These are phyloP conservation scores for Macadamia integrifolia DNA, from an alignment of 164 flowering plant genomes.

Conservation along the genomic window DNA sequence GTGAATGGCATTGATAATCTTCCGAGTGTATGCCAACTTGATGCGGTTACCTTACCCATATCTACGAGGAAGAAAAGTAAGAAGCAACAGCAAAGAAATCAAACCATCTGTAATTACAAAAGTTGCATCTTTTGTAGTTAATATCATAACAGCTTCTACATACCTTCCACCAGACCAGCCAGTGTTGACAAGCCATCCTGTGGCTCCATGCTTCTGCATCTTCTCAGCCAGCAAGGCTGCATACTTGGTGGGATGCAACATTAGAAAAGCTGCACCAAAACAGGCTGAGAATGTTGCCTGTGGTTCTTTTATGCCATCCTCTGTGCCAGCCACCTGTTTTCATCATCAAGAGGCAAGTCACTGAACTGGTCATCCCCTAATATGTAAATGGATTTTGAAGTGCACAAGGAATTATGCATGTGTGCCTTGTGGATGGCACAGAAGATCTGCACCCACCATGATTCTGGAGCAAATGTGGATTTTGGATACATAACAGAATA, in stretches of 20 bases:
- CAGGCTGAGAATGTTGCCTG: constrained; percentile 77
- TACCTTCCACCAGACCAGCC: constrained; percentile 94
- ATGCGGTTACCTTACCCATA: constrained; percentile 73
- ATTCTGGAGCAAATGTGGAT: too few species aligned
- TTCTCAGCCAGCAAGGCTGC: constrained; percentile 81
- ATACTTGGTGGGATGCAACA: constrained; percentile 78
- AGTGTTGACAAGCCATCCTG: constrained; percentile 86
- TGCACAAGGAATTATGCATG: too few species aligned
- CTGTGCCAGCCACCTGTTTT: constrained; percentile 60
- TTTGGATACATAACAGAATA: too few species aligned
- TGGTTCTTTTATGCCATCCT: constrained; percentile 76
- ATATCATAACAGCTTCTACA: not conserved
- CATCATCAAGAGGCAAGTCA: not conserved
- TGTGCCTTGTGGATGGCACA: too few species aligned
- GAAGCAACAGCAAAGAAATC: too few species aligned
- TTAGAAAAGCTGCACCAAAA: constrained; percentile 80
- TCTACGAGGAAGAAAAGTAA: constrained; percentile 24
- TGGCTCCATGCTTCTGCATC: constrained; percentile 75
- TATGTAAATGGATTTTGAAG: too few species aligned
- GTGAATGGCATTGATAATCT: constrained; percentile 75
- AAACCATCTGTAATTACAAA: too few species aligned
- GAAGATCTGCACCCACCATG: too few species aligned
- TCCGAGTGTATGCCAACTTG: constrained; percentile 56
- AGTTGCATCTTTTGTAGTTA: too few species aligned
- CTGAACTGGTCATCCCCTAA: not conserved